phyloP scores from a whole-genome alignment of 2,329 filamentous ascomycete species.

The Aspergillus alliaceus region DNA sequence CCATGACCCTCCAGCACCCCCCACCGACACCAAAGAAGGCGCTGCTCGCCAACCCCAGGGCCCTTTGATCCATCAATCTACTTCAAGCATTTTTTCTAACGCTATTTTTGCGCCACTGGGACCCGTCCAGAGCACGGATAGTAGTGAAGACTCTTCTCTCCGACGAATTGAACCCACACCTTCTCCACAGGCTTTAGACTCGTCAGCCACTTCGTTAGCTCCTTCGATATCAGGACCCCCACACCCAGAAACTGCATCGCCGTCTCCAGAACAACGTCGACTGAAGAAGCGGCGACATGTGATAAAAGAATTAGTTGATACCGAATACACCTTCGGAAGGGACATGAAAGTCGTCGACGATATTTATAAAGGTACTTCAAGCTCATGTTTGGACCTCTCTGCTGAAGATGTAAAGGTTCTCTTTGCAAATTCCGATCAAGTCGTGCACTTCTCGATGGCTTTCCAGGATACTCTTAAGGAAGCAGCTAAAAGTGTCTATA shows the following conservation, averaged over 20 bases:
- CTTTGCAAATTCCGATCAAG: constrained; percentile 89
- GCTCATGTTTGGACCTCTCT: constrained; percentile 76
- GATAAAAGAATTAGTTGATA: constrained; percentile 89
- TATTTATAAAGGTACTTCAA: constrained; percentile 93
- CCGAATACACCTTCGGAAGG: constrained; percentile 83
- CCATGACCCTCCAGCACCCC: constrained; percentile 12
- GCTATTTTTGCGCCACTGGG: constrained; percentile 18
- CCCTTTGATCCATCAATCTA: neutral
- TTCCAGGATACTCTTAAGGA: constrained; percentile 81
- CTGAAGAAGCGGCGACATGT: constrained; percentile 78
- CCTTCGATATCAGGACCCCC: constrained; percentile 30
- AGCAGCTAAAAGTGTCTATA: constrained; percentile 76
- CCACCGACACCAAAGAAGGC: constrained; percentile 12
- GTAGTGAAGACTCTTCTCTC: constrained; percentile 41
- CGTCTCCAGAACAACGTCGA: constrained; percentile 49
- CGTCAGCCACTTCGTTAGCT: constrained; percentile 39
- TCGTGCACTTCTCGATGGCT: constrained; percentile 79
- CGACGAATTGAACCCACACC: constrained; percentile 27
- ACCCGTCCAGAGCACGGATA: constrained; percentile 28
- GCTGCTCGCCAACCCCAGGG: neutral
- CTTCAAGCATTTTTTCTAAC: constrained; percentile 12
- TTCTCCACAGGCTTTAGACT: constrained; percentile 34
- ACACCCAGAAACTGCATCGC: constrained; percentile 24
- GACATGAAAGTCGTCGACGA: constrained; percentile 98
- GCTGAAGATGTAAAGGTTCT: constrained; percentile 82